Base-by-base conservation (phyloP, 345 rosid genomes). In the Populus davidiana region DNA sequence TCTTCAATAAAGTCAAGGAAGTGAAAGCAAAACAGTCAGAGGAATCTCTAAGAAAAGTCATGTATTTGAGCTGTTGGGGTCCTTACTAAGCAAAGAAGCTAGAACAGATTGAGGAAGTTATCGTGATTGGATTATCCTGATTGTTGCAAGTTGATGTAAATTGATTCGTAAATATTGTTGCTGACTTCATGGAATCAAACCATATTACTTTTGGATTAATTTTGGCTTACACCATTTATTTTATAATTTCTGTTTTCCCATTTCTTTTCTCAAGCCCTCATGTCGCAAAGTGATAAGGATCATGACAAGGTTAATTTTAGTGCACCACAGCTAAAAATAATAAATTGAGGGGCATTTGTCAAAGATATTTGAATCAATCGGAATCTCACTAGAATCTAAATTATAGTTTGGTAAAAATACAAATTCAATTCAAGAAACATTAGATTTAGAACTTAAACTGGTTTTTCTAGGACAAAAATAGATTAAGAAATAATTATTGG, bases 31-130 rank as follows among this genome's bases (percentile, higher is more conserved):
- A 78, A 6, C 82, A 75, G 5, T 69, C 80, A 0, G 80, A 81
- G 77, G 81, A 84, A 36, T 82, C 79, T 25, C 67, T 78, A 38
- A 43, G 72, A 39, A 82, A 70, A 75, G 85, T 82, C 59, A 82
- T 74, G 81, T 75, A 82, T 79, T 61, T 78, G 27, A 71, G 73
- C 39, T 82, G 76, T 44, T 78, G 79, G 79, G 77, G 84, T 69
- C 81, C 78, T 20, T 35, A 56, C 36, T 77, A 67, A 54, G 31
- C 16, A 20, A 12, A 17, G 29, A 39, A 18, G 8, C 59, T 44
- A 61, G 71, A 29, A 25, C 18, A 49, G 50, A 74, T 6, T 65
- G 14, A 47, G 27, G 54, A 49, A 65, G 70, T 54, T 52, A 59
- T 6, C 39, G 33, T 38, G 36, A 63, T 14, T 8, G 74, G 43